These are phyloP conservation scores for Podila minutissima DNA, from an alignment of 192 early-diverging fungal species.

Conservation along the genomic window DNA sequence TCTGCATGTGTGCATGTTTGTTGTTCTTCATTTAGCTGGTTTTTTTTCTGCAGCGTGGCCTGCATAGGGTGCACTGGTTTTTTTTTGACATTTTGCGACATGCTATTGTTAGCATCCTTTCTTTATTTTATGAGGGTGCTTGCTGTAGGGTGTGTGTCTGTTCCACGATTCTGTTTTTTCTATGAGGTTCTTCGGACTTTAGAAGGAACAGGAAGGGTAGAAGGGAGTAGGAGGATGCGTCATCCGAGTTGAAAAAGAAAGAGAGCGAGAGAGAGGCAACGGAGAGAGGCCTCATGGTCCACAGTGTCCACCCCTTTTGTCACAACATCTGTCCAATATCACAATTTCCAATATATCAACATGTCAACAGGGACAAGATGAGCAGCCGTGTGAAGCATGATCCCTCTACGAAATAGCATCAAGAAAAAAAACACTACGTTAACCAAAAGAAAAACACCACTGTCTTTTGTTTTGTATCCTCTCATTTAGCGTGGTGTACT, in stretches of 20 bases:
- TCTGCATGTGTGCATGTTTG: not conserved
- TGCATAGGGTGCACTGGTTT: not conserved
- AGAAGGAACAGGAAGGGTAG: too few relatives aligned
- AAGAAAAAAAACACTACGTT: not conserved
- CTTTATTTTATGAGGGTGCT: not conserved
- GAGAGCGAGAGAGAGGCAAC: too few relatives aligned
- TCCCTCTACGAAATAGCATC: not conserved
- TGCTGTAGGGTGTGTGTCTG: not conserved
- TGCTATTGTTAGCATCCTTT: not conserved
- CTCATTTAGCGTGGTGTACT: slow-evolving; percentile 67
- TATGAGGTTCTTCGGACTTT: too few relatives aligned
- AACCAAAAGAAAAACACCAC: not conserved
- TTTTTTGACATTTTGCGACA: not conserved
- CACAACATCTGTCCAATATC: not conserved
- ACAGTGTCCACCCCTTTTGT: too few relatives aligned
- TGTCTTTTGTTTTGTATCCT: not conserved
- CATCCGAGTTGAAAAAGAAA: too few relatives aligned
- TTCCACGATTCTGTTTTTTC: not conserved
- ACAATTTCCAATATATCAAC: not conserved
- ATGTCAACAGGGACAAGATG: not conserved
- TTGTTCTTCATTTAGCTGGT: not conserved
- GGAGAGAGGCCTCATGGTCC: too few relatives aligned
- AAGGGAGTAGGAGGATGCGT: too few relatives aligned
- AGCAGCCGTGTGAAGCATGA: not conserved
- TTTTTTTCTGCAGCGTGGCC: not conserved